Evolutionary conservation across 2,329 filamentous ascomycete species (phyloP).

Genomic region (Aspergillus eucalypticola): DNA sequence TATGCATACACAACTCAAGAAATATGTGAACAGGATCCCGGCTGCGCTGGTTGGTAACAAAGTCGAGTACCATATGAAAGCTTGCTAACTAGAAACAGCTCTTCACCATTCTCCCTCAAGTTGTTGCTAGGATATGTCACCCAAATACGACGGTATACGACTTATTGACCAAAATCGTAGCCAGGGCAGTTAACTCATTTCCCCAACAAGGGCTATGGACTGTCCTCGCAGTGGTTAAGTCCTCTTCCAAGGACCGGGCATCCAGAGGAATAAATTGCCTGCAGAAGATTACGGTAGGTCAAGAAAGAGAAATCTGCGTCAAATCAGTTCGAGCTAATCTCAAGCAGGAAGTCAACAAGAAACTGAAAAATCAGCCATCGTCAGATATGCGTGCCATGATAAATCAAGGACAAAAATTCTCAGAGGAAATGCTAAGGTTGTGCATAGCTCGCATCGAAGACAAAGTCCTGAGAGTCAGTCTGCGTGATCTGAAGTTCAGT

Average conservation of each 20-base stretch:
- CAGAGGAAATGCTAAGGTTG: constrained; percentile 75
- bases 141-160: constrained; percentile 75
- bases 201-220: constrained; percentile 92
- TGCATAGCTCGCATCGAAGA: constrained; percentile 77
- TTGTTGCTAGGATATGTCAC: constrained; percentile 94
- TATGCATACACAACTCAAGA: constrained; percentile 74
- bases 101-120: constrained; percentile 75
- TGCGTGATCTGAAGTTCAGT: constrained; percentile 80
- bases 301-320: background rate
- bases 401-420: constrained; percentile 76
- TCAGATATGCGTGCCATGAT: constrained; percentile 71
- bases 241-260: constrained; percentile 69
- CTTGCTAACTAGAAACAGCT: constrained; percentile 35
- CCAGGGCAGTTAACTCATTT: constrained; percentile 81
- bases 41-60: constrained; percentile 43
- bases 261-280: constrained; percentile 52
- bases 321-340: constrained; percentile 8
- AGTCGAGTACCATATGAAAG: background rate
- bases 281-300: constrained; percentile 42
- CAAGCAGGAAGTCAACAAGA: constrained; percentile 53
- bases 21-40: constrained; percentile 65
- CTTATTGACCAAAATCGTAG: constrained; percentile 74
- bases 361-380: constrained; percentile 41
- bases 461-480: constrained; percentile 70
- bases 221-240: constrained; percentile 81